Evolutionary conservation across 495 filamentous ascomycete species (phyloP).

Genomic region (Penicillium maclennaniae): DNA sequence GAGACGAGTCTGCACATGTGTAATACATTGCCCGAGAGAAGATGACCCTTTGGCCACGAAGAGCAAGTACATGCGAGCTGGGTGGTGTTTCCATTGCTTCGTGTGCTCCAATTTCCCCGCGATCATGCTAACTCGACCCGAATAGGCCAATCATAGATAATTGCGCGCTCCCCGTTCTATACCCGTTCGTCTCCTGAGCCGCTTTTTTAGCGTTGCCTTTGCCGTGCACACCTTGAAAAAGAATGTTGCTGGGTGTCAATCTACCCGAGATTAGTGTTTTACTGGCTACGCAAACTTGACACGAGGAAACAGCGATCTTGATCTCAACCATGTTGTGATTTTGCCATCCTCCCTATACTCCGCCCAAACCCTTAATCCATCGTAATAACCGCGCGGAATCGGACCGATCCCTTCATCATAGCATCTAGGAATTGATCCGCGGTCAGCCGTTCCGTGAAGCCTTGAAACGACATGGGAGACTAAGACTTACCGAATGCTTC

Average conservation of each 20-base stretch:
- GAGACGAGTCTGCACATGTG: not conserved
- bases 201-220: too few species aligned
- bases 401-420: conserved; percentile 42
- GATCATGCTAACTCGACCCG: not conserved
- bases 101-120: not conserved
- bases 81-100: not conserved
- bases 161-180: not conserved
- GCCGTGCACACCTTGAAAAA: too few species aligned
- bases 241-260: too few species aligned
- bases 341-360: conserved; percentile 4
- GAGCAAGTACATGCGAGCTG: not conserved
- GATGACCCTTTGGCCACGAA: not conserved
- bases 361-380: conserved; percentile 36
- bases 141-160: conserved; percentile 10
- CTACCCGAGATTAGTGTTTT: too few species aligned
- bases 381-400: conserved; percentile 50
- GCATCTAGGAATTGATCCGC: conserved; percentile 20
- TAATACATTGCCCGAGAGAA: not conserved
- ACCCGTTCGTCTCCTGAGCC: not conserved
- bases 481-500: conserved; percentile 44
- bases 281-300: not conserved
- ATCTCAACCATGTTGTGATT: not conserved
- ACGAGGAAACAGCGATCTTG: not conserved
- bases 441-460: not conserved
- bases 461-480: not conserved